phyloP scores from a whole-genome alignment of 805 yeast genomes.

The Candida namnaoensis region DNA sequence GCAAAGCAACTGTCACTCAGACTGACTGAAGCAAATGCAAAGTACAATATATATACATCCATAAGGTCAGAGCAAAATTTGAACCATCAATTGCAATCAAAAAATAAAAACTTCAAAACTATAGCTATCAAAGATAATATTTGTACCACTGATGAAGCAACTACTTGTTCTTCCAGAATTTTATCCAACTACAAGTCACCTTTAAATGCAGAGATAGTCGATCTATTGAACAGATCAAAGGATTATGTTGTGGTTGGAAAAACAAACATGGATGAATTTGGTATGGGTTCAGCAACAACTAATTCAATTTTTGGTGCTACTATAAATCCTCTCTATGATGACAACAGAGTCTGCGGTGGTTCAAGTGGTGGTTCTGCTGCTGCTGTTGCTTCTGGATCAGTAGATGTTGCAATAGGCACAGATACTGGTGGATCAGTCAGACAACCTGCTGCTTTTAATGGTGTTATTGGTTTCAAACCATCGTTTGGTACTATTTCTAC shows the following conservation, averaged over 20 bases:
- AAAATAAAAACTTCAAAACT: conserved; percentile 22
- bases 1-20: no score
- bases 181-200: conserved; percentile 62
- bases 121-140: conserved; percentile 76
- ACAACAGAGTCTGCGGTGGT: conserved; percentile 63
- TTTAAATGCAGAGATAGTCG: conserved; percentile 67
- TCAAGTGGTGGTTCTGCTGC: conserved; percentile 97
- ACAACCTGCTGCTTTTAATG: conserved; percentile 83
- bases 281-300: conserved; percentile 81
- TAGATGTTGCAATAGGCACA: conserved; percentile 79
- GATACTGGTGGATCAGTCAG: conserved; percentile 98
- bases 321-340: conserved; percentile 38
- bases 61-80: conserved; percentile 17
- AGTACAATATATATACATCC: conserved; percentile 33
- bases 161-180: conserved; percentile 74
- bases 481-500: conserved; percentile 87
- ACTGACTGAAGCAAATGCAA: no score
- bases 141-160: conserved; percentile 51
- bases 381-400: conserved; percentile 66
- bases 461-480: conserved; percentile 85
- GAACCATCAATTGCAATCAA: conserved; percentile 2
- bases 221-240: conserved; percentile 43
- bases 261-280: conserved; percentile 93
- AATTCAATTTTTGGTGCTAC: conserved; percentile 51
- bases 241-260: conserved; percentile 56